A percentile compares a stretch with the other conserved stretches of the same genome.
Evolutionary conservation across 352 stramenopile species (phyloP).

Genomic region (Pilasporangium apinafurcum): DNA sequence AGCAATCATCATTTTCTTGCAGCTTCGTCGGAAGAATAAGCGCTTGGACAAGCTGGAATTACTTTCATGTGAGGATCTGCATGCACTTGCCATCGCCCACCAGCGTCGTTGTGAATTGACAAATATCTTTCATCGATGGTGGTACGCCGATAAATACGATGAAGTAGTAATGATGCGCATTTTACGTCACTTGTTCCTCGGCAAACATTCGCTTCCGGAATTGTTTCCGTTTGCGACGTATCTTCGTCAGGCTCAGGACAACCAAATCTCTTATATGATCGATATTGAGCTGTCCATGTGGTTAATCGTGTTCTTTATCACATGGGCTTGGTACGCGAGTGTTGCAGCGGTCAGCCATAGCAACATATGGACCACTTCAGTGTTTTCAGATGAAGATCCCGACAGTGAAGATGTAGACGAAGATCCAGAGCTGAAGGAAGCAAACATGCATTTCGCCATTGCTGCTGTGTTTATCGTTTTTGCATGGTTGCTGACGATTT

Average conservation of each 20-base stretch:
- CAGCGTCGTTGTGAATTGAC: background rate
- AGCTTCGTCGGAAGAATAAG: constrained; percentile 31
- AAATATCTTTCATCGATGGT: background rate
- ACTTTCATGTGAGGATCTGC: constrained; percentile 35
- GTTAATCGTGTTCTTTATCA: constrained; percentile 39
- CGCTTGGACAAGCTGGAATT: constrained; percentile 31
- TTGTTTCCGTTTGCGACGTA: constrained; percentile 75
- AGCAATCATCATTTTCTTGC: constrained; percentile 38
- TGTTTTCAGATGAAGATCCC: constrained; percentile 4
- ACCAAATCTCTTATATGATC: constrained; percentile 76
- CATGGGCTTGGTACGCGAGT: constrained; percentile 28
- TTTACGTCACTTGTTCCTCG: constrained; percentile 37
- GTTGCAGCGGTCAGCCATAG: constrained; percentile 8
- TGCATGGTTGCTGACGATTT: constrained; percentile 2
- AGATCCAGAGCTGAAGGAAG: background rate
- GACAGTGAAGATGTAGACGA: background rate
- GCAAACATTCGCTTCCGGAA: constrained; percentile 28
- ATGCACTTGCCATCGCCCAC: constrained; percentile 1
- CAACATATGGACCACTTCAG: constrained; percentile 5
- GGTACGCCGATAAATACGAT: constrained; percentile 1
- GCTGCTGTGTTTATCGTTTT: constrained; percentile 1
- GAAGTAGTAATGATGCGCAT: constrained; percentile 14
- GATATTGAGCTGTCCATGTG: constrained; percentile 65
- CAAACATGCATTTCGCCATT: constrained; percentile 2
- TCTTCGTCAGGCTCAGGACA: constrained; percentile 60